Percentiles rank a stretch among this genome's conserved stretches.
Evolutionary conservation across 2,329 filamentous ascomycete species (phyloP).

Genomic region (Nannizzia gypsea): DNA sequence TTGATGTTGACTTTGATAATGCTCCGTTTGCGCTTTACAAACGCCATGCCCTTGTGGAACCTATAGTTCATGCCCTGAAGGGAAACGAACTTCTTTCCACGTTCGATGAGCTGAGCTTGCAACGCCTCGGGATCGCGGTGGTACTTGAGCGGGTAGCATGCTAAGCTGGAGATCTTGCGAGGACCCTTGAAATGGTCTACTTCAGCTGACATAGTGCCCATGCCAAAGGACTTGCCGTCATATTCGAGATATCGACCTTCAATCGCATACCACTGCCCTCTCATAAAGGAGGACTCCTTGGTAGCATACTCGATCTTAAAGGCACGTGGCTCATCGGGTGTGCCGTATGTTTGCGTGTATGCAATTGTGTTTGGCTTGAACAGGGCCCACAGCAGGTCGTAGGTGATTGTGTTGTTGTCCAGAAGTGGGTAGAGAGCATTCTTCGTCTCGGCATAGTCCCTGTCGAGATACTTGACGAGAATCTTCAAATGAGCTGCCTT

Average conservation of each 20-base stretch:
- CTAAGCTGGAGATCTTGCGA: conserved; percentile 66
- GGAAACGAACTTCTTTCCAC: conserved; percentile 72
- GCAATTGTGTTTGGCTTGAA: conserved; percentile 78
- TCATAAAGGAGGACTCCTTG: conserved; percentile 56
- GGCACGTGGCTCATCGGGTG: conserved; percentile 61
- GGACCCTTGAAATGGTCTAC: conserved; percentile 67
- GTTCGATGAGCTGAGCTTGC: conserved; percentile 56
- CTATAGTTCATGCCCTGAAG: conserved; percentile 77
- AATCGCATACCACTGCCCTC: conserved; percentile 63
- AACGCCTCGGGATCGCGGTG: conserved; percentile 60
- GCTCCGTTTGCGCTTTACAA: conserved; percentile 66
- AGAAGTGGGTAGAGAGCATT: conserved; percentile 72
- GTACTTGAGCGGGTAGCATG: conserved; percentile 66
- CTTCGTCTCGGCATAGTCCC: conserved; percentile 67
- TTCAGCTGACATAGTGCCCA: conserved; percentile 57
- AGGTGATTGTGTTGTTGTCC: conserved; percentile 72
- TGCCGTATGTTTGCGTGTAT: conserved; percentile 66
- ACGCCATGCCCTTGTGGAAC: conserved; percentile 71
- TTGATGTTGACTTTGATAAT: conserved; percentile 74
- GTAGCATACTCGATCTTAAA: conserved; percentile 71
- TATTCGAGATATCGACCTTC: conserved; percentile 71
- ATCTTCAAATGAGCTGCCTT: conserved; percentile 50
- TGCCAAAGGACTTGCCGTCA: conserved; percentile 75
- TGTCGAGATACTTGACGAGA: conserved; percentile 63
- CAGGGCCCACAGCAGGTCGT: conserved; percentile 76